phyloP scores from a whole-genome alignment of 2,329 filamentous ascomycete species.

The Botrytis hyacinthi region DNA sequence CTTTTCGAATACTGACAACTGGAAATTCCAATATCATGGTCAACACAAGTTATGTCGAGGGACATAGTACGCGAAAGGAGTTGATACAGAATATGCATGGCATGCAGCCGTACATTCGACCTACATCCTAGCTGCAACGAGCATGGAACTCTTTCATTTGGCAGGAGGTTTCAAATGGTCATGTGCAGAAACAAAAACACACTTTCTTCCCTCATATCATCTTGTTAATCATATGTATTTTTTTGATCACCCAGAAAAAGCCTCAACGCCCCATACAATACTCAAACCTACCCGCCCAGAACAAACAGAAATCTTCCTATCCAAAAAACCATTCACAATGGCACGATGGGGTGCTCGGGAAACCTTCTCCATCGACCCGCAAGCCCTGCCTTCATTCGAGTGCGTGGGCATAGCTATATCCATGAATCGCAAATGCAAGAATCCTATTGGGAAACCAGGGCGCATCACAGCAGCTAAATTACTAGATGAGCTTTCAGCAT shows the following conservation, averaged over 20 bases:
- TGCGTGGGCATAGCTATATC: neutral
- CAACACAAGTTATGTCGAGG: neutral
- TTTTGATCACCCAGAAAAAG: neutral
- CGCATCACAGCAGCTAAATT: neutral
- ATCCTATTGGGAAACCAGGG: neutral
- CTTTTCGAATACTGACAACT: no score
- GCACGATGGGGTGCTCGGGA: neutral
- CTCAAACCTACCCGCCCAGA: neutral
- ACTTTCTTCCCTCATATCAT: neutral
- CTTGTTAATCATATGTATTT: neutral
- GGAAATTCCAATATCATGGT: neutral
- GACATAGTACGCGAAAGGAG: neutral
- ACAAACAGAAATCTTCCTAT: neutral
- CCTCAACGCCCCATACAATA: neutral
- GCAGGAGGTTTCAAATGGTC: neutral
- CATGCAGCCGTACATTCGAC: neutral
- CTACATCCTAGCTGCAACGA: neutral
- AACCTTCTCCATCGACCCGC: neutral
- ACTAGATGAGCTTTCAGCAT: neutral
- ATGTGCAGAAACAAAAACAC: no score
- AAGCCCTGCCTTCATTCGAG: neutral
- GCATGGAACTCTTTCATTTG: neutral
- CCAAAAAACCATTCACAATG: neutral
- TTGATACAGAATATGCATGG: neutral
- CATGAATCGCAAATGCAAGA: neutral